Evolutionary conservation across 176 grass and related monocot species (phyloP), one percentile per base, ranked within the genome.

Genomic region (Typha latifolia): DNA sequence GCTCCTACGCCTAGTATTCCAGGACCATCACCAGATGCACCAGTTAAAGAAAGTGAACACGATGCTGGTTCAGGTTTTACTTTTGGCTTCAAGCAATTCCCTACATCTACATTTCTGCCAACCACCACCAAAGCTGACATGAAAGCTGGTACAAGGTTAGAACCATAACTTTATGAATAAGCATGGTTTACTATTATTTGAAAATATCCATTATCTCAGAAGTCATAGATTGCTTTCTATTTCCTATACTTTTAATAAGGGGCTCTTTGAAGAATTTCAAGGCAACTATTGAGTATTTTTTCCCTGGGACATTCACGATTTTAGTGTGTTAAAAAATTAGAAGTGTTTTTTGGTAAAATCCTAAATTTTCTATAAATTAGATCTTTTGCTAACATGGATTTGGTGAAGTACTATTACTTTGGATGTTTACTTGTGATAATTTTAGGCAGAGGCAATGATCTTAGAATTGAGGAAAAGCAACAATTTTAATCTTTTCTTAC

Each of bases 1-100:
- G 72, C 83, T 74, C 78, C 69, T 26, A 73, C 74, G 10, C 74
- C 74, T 66, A 86, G 64, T 53, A 51, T 85, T 78, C 16, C 83
- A 74, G 80, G 65, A 69, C 73, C 51, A 0, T 74, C 78, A 19
- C 27, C 47, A 9, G 68, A 29, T 62, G 37, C 47, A 73, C 64
- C 72, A 49, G 64, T 65, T 74, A 73, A 63, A 69, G 68, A 49
- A 64, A 68, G 32, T 26, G 47, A 73, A 73, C 47, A 6, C 32
- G 66, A 14, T 53, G 9, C 65, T 20, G 56, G 69, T 73, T 81
- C 72, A 73, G 78, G 73, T 77, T 66, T 69, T 81, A 26, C 37
- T 72, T 15, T 16, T 7, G 31, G 26, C 29, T 57, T 31, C 27
- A 18, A 64, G 63, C 12, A 66, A 47, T 66, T 26, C 9, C 12